phyloP scores from a whole-genome alignment of 371 early-diverging fungal genomes.

The Mortierella polycephala region DNA sequence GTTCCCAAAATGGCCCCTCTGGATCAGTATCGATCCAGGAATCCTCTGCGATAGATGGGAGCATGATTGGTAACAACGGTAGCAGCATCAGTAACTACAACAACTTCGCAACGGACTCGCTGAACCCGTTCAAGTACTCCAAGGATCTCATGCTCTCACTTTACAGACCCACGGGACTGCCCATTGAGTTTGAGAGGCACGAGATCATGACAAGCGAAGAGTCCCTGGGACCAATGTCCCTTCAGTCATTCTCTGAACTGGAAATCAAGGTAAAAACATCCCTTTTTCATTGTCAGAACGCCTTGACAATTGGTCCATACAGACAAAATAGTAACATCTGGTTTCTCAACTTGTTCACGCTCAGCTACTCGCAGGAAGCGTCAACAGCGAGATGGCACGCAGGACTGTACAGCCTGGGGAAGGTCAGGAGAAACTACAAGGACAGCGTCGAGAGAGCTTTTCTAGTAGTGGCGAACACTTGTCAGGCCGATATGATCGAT shows the following conservation, averaged over 20 bases:
- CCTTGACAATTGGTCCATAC: background rate
- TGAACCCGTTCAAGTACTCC: slow-evolving; percentile 77
- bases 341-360: background rate
- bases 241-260: slow-evolving; percentile 68
- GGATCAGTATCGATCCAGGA: slow-evolving; percentile 22
- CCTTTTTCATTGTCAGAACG: slow-evolving; percentile 2
- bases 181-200: slow-evolving; percentile 76
- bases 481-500: slow-evolving; percentile 40
- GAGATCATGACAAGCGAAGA: slow-evolving; percentile 78
- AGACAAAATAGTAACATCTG: slow-evolving; percentile 51
- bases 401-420: slow-evolving; percentile 40
- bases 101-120: slow-evolving; percentile 41
- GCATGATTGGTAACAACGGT: slow-evolving; percentile 7
- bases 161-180: slow-evolving; percentile 69
- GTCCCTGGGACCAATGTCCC: slow-evolving; percentile 71
- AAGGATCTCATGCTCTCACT: slow-evolving; percentile 84
- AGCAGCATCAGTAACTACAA: slow-evolving; percentile 44
- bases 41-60: slow-evolving; percentile 17
- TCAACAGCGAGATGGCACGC: slow-evolving; percentile 52
- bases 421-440: slow-evolving; percentile 32
- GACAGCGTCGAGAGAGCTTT: slow-evolving; percentile 50
- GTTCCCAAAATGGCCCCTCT: slow-evolving; percentile 40
- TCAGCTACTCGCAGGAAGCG: slow-evolving; percentile 51
- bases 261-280: slow-evolving; percentile 71
- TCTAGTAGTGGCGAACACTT: slow-evolving; percentile 34